Evolutionary conservation across 768 basidiomycete genomes (phyloP).

Genomic region (Kwoniella botswanensis): DNA sequence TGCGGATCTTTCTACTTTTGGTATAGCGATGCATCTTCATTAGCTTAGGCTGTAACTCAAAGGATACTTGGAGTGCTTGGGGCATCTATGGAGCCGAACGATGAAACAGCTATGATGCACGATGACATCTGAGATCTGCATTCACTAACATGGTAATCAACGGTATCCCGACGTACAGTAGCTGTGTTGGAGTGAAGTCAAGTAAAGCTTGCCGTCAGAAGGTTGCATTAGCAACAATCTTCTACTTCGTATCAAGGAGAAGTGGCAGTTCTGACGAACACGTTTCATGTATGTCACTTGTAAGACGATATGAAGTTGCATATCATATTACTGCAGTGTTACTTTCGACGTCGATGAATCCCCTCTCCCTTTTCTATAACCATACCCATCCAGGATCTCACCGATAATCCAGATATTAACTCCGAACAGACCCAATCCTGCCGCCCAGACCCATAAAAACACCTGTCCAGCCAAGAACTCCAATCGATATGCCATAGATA

Average conservation of each 20-base stretch:
- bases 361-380: too few species aligned
- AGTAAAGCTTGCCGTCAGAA: too few species aligned
- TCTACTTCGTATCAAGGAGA: too few species aligned
- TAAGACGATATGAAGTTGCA: too few species aligned
- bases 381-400: conserved; percentile 62
- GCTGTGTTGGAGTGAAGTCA: too few species aligned
- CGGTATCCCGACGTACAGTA: too few species aligned
- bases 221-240: too few species aligned
- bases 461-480: conserved; percentile 83
- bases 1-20: neutral
- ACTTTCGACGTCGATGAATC: neutral
- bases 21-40: neutral
- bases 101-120: neutral
- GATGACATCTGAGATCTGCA: neutral
- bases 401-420: conserved; percentile 82
- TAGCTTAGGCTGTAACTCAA: too few species aligned
- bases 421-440: conserved; percentile 73
- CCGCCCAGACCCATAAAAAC: conserved; percentile 76
- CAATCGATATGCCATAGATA: conserved; percentile 84
- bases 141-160: neutral
- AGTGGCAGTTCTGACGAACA: too few species aligned
- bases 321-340: too few species aligned
- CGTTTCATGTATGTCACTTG: too few species aligned
- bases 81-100: conserved; percentile 3
- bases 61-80: neutral